A percentile compares a stretch with the other conserved stretches of the same genome.
These are phyloP conservation scores for Coemansia sp. DNA, from an alignment of 192 early-diverging fungal genomes.

Conservation along the genomic window DNA sequence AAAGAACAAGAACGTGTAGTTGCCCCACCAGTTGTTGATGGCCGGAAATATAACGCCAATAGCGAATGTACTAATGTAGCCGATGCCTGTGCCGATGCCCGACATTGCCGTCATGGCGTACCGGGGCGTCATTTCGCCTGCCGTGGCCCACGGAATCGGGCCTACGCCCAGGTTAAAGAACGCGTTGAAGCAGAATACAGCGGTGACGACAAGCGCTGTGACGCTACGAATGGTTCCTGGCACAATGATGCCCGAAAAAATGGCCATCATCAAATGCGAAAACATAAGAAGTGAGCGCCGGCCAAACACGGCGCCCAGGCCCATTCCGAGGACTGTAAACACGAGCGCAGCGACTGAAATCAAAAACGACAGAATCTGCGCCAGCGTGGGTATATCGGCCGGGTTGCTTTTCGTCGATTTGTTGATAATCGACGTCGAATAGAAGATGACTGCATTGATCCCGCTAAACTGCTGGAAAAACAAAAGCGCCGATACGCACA, in stretches of 20 bases:
- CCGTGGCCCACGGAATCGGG: conserved; percentile 77
- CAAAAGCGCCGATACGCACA: conserved; percentile 64
- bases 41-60: conserved; percentile 62
- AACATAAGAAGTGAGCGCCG: conserved; percentile 67
- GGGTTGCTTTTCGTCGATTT: conserved; percentile 31
- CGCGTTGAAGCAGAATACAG: conserved; percentile 72
- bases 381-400: conserved; percentile 46
- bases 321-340: conserved; percentile 49
- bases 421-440: conserved; percentile 76
- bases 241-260: conserved; percentile 60
- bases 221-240: conserved; percentile 57
- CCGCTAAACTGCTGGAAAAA: conserved; percentile 80
- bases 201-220: conserved; percentile 54
- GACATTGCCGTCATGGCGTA: conserved; percentile 71
- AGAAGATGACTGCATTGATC: conserved; percentile 84
- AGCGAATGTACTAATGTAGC: conserved; percentile 64
- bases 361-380: conserved; percentile 45
- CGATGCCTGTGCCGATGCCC: conserved; percentile 66
- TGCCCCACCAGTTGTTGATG: conserved; percentile 51
- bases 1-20: conserved; percentile 67
- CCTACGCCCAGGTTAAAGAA: conserved; percentile 77
- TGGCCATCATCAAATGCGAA: conserved; percentile 59
- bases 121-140: conserved; percentile 74
- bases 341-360: conserved; percentile 49
- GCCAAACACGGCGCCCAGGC: conserved; percentile 66